phyloP scores from a whole-genome alignment of 441 rosid genomes.

The Raphanus hybrid region DNA sequence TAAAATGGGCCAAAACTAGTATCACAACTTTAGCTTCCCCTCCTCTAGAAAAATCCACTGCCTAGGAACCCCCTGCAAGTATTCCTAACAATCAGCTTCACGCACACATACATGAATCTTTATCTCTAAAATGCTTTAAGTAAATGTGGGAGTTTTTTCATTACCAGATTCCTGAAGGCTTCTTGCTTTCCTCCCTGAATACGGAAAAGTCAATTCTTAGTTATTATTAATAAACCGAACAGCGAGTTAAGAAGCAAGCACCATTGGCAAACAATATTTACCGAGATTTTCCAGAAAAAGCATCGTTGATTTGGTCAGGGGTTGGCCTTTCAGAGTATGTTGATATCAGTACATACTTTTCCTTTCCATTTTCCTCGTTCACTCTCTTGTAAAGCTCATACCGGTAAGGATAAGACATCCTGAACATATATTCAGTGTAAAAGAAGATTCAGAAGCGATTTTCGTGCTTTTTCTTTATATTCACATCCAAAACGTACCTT shows the following conservation, averaged over 20 bases:
- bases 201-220: neutral
- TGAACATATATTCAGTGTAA: slow-evolving; percentile 27
- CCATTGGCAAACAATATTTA: slow-evolving; percentile 27
- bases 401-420: slow-evolving; percentile 74
- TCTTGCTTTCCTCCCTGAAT: slow-evolving; percentile 71
- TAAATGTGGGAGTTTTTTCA: slow-evolving; percentile 11
- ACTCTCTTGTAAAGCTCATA: slow-evolving; percentile 85
- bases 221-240: slow-evolving; percentile 4
- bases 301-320: slow-evolving; percentile 74
- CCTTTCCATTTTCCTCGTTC: slow-evolving; percentile 60
- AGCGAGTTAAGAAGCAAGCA: neutral
- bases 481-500: slow-evolving; percentile 49
- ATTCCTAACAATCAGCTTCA: slow-evolving; percentile 5
- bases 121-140: neutral
- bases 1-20: slow-evolving; percentile 2
- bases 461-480: neutral
- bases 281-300: slow-evolving; percentile 77
- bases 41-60: slow-evolving; percentile 43
- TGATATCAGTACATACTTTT: slow-evolving; percentile 67
- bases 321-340: slow-evolving; percentile 67
- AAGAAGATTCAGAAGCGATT: neutral
- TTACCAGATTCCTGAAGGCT: slow-evolving; percentile 82
- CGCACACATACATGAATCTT: neutral
- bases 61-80: slow-evolving; percentile 74
- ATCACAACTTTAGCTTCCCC: slow-evolving; percentile 1